Base-by-base conservation (phyloP, 768 basidiomycete genomes). In the Suillus occidentalis region DNA sequence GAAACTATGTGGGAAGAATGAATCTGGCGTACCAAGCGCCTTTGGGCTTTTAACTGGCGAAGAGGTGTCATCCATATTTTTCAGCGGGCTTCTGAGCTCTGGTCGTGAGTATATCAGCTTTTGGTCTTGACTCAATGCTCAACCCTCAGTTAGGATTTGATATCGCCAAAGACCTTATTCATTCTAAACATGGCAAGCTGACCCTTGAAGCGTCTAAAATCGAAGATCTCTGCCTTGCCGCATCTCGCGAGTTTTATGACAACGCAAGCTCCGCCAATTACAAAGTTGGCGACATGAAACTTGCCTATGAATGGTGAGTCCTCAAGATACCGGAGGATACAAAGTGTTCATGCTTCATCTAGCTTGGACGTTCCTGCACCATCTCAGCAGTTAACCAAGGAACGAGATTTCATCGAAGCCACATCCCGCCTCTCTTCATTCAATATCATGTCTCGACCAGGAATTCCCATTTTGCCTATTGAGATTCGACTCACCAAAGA, bases 371-470 rank as follows among this genome's bases (percentile, higher is more conserved):
- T 98, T 14, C 88, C 92, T 1, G 80, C 80, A 7, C 76, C 81
- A 5, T 89, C 94, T 0, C 84, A 87, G 20, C 81, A 80, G 0
- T 82, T 96, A 62, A 69, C 76, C 16, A 81, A 79, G 65, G 94
- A 98, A 74, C 90, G 89, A 63, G 91, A 94, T 62, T 99, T 98
- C 76, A 97, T 99, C 67, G 96, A 99, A 79, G 97, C 97, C 2
- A 99, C 97, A 1, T 97, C 95, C 31, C 89, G 94, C 2, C 88
- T 99, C 13, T 87, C 90, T n/a, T 94, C 97, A 4, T 99, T 94
- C 82, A 92, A 93, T 64, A 83, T 97, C 65, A 82, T 82, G 73
- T 88, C 94, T 28, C 83, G 87, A 6, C 85, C 88, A 10, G 90
- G 92, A 55, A 85, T 89, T 50, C 84, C 88, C 7, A 88, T 99